phyloP scores from a whole-genome alignment of 371 early-diverging fungal genomes.

The Zopfochytrium polystomum region DNA sequence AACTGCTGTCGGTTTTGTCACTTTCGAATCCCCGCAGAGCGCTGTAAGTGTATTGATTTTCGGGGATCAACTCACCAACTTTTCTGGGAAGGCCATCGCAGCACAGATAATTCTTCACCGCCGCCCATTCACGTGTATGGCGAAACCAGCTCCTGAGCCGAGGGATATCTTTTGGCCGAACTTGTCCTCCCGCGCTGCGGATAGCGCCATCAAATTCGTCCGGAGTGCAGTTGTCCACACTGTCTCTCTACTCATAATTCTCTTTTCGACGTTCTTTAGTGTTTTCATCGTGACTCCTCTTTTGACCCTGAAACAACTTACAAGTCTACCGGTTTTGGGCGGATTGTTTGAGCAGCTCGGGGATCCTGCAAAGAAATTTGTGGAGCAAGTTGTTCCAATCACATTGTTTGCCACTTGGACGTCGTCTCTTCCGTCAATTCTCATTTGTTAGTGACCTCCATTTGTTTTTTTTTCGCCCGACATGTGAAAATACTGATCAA shows the following conservation, averaged over 20 bases:
- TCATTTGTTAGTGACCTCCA: conserved; percentile 55
- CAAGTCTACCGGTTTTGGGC: conserved; percentile 52
- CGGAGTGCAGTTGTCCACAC: conserved; percentile 47
- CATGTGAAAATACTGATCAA: neutral
- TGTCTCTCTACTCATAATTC: conserved; percentile 41
- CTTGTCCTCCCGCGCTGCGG: conserved; percentile 57
- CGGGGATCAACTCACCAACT: neutral
- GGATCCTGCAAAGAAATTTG: conserved; percentile 48
- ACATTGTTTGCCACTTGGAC: conserved; percentile 63
- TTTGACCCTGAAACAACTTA: conserved; percentile 72
- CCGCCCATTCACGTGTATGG: conserved; percentile 67
- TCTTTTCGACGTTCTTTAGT: conserved; percentile 53
- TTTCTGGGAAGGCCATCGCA: conserved; percentile 33
- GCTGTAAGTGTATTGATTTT: conserved; percentile 29
- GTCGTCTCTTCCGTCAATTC: conserved; percentile 65
- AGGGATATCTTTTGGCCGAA: conserved; percentile 88
- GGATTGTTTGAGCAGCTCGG: conserved; percentile 54
- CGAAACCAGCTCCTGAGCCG: conserved; percentile 84
- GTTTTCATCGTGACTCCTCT: too few relatives aligned
- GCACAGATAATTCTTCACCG: conserved; percentile 63
- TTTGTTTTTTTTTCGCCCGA: conserved; percentile 28
- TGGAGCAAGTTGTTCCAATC: conserved; percentile 64
- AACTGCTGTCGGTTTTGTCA: conserved; percentile 73
- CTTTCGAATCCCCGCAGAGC: conserved; percentile 64
- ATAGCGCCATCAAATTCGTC: conserved; percentile 46